These are phyloP conservation scores for Nitzschia sp. DNA, from an alignment of 108 stramenopile genomes.

Conservation along the genomic window DNA sequence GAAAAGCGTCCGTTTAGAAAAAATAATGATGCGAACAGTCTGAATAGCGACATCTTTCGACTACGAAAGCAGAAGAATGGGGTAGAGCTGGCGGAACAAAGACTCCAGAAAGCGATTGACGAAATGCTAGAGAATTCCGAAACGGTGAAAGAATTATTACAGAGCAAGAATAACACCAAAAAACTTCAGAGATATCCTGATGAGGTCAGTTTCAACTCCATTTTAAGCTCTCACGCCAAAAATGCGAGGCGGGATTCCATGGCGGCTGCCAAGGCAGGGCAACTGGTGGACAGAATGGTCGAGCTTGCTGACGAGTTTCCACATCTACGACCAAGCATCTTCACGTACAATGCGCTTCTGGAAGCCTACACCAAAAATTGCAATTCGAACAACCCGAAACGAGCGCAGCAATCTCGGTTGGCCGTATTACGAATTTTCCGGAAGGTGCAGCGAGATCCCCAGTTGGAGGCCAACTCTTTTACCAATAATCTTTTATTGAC, in stretches of 20 bases:
- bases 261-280: slow-evolving; percentile 10
- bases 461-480: slow-evolving; percentile 15
- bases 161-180: background rate
- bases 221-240: slow-evolving; percentile 16
- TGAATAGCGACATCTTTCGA: slow-evolving; percentile 14
- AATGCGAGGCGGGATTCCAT: slow-evolving; percentile 12
- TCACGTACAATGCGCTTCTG: slow-evolving; percentile 23
- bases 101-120: slow-evolving; percentile 11
- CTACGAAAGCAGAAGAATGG: slow-evolving; percentile 19
- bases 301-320: slow-evolving; percentile 6
- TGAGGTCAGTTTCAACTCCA: slow-evolving; percentile 15
- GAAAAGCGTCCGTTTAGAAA: background rate
- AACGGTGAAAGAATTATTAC: background rate
- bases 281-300: slow-evolving; percentile 17
- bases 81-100: slow-evolving; percentile 9
- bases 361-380: slow-evolving; percentile 23
- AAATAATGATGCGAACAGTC: background rate
- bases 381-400: slow-evolving; percentile 8
- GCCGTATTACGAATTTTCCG: slow-evolving; percentile 6
- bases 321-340: slow-evolving; percentile 20
- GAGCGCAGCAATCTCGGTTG: background rate
- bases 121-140: slow-evolving; percentile 4
- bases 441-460: slow-evolving; percentile 1
- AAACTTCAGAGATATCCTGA: background rate
- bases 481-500: slow-evolving; percentile 24